These are phyloP conservation scores for Colletotrichum sojae DNA, from an alignment of 2,329 filamentous ascomycete genomes.

Conservation along the genomic window DNA sequence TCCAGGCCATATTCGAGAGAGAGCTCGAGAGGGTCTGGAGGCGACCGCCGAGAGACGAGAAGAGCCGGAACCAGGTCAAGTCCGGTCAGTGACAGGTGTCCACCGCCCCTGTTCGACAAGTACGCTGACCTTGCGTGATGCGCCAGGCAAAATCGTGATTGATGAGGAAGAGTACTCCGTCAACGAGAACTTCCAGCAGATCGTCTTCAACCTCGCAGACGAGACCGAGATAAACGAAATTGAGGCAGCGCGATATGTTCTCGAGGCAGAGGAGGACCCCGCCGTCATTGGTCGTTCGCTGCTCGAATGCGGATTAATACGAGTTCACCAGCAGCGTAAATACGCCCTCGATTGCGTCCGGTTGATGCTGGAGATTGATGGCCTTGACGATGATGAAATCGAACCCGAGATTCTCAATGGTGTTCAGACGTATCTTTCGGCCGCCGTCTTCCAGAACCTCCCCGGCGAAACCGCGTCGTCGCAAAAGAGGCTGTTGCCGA, in stretches of 20 bases:
- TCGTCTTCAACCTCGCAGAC: slow-evolving; percentile 85
- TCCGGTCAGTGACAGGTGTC: slow-evolving; percentile 66
- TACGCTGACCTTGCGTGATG: slow-evolving; percentile 42
- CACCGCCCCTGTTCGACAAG: background rate
- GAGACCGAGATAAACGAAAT: slow-evolving; percentile 92
- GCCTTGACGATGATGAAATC: slow-evolving; percentile 70
- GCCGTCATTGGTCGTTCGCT: slow-evolving; percentile 79
- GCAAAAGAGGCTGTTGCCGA: slow-evolving; percentile 71
- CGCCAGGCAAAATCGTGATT: slow-evolving; percentile 80
- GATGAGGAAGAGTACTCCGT: slow-evolving; percentile 82
- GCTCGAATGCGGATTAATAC: slow-evolving; percentile 84
- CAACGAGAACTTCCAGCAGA: slow-evolving; percentile 90
- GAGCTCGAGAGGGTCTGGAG: slow-evolving; percentile 81
- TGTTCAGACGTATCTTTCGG: slow-evolving; percentile 68
- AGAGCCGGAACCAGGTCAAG: slow-evolving; percentile 79
- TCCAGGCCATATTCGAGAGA: slow-evolving; percentile 79
- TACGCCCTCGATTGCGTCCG: slow-evolving; percentile 88
- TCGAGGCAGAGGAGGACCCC: slow-evolving; percentile 80
- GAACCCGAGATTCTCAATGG: slow-evolving; percentile 64
- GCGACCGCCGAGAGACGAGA: slow-evolving; percentile 80
- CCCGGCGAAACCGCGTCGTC: slow-evolving; percentile 37
- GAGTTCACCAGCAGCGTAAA: slow-evolving; percentile 88
- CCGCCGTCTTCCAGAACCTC: slow-evolving; percentile 67
- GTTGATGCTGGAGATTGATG: slow-evolving; percentile 79
- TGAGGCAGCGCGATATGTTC: slow-evolving; percentile 82